Conservation (phyloP, 2,329 filamentous ascomycete species). For the Pestalotiopsis sp. region DNA sequence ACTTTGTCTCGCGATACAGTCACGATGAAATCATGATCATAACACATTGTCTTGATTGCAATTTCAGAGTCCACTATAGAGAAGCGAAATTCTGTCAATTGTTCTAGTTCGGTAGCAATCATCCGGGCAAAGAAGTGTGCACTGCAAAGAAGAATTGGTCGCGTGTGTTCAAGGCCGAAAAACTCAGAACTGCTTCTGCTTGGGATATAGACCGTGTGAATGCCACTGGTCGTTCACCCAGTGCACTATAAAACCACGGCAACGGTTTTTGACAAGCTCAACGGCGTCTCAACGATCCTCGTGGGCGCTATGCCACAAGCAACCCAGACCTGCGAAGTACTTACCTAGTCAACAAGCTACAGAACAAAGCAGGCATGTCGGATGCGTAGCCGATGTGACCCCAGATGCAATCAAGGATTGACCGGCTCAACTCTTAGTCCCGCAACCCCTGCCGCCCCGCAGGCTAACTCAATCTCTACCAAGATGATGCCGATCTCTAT, state of each 20-base stretch:
- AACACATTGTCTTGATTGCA: background rate
- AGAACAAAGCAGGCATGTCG: background rate
- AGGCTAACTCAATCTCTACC: conserved; percentile 5
- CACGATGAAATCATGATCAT: background rate
- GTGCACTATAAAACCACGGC: background rate
- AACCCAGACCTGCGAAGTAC: too few relatives aligned
- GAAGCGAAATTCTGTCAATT: background rate
- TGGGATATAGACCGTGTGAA: background rate
- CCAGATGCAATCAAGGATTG: background rate
- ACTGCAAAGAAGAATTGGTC: too few relatives aligned
- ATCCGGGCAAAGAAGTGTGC: too few relatives aligned
- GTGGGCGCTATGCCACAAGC: background rate
- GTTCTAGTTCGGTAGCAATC: background rate
- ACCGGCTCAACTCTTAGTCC: conserved; percentile 2
- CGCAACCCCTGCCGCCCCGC: background rate
- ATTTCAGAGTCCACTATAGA: background rate
- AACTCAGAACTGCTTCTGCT: too few relatives aligned
- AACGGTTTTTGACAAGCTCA: background rate
- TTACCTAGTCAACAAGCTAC: too few relatives aligned
- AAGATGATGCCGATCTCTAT: conserved; percentile 4
- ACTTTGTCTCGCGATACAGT: background rate
- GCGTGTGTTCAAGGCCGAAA: too few relatives aligned
- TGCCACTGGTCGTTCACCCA: background rate
- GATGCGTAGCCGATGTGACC: background rate
- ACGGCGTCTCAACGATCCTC: background rate